Conservation (phyloP, 2,329 filamentous ascomycete species). For the Xylariaceae sp. region DNA sequence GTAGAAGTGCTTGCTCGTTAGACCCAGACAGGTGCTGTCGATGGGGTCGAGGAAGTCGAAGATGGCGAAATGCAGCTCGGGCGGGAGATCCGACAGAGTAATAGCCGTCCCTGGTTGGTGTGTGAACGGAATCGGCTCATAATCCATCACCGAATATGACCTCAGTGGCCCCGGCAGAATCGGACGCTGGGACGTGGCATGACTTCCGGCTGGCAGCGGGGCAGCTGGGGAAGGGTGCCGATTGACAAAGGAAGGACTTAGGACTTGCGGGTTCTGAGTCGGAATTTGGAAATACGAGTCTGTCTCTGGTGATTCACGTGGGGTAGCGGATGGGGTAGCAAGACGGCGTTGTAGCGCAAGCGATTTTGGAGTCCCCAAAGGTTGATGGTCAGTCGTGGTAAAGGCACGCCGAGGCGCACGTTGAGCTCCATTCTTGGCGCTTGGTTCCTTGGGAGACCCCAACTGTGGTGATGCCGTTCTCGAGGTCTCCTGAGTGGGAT, state of each 20-base stretch:
- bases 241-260: too few relatives aligned
- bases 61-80: slow-evolving; percentile 62
- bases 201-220: slow-evolving; percentile 4
- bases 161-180: slow-evolving; percentile 52
- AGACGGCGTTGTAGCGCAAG: slow-evolving; percentile 21
- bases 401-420: slow-evolving; percentile 36
- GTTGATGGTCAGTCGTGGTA: slow-evolving; percentile 34
- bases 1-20: slow-evolving; percentile 62
- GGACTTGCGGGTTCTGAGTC: slow-evolving; percentile 2
- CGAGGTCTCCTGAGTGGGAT: slow-evolving; percentile 25
- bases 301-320: slow-evolving; percentile 20
- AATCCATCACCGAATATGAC: slow-evolving; percentile 64
- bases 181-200: slow-evolving; percentile 34
- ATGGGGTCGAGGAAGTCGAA: slow-evolving; percentile 67
- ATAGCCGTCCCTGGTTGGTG: slow-evolving; percentile 51
- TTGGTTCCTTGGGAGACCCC: slow-evolving; percentile 18
- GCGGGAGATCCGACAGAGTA: slow-evolving; percentile 55
- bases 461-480: slow-evolving; percentile 22
- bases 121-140: slow-evolving; percentile 56
- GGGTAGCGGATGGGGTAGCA: slow-evolving; percentile 27
- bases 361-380: slow-evolving; percentile 22
- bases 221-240: slow-evolving; percentile 21
- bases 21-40: slow-evolving; percentile 63
- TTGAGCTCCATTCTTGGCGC: slow-evolving; percentile 16
- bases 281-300: slow-evolving; percentile 28